A percentile compares a stretch with the other conserved stretches of the same genome.
Conservation (phyloP, 2,329 filamentous ascomycete genomes). For the Beauveria caledonica region DNA sequence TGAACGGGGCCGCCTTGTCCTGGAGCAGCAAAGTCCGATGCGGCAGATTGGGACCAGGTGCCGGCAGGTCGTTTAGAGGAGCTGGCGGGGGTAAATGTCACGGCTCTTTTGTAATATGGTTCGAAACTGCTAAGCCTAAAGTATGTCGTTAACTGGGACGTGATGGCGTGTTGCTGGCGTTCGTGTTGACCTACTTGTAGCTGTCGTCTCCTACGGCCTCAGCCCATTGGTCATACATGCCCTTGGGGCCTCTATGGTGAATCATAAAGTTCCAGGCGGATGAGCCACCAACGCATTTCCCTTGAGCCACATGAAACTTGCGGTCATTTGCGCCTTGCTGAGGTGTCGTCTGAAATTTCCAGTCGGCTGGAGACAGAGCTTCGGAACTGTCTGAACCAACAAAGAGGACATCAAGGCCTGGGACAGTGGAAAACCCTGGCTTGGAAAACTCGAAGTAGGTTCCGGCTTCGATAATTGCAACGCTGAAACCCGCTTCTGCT, state of each 20-base stretch:
- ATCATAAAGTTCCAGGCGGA: slow-evolving; percentile 30
- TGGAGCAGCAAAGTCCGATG: slow-evolving; percentile 17
- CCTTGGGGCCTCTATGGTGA: slow-evolving; percentile 24
- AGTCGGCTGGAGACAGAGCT: slow-evolving; percentile 17
- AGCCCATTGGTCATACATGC: slow-evolving; percentile 23
- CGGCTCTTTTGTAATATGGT: slow-evolving; percentile 20
- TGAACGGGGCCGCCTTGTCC: slow-evolving; percentile 19
- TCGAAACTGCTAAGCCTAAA: slow-evolving; percentile 14
- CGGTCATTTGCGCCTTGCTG: slow-evolving; percentile 17
- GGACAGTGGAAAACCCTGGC: slow-evolving; percentile 19
- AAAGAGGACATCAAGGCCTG: slow-evolving; percentile 17
- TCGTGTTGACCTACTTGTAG: slow-evolving; percentile 17
- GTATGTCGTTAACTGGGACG: not conserved
- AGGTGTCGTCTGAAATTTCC: slow-evolving; percentile 24
- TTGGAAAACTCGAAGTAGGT: slow-evolving; percentile 25
- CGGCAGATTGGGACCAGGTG: slow-evolving; percentile 17
- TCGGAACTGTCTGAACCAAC: slow-evolving; percentile 17
- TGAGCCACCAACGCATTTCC: slow-evolving; percentile 30
- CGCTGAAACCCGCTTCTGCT: slow-evolving; percentile 15
- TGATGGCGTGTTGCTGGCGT: not conserved
- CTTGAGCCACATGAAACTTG: slow-evolving; percentile 28
- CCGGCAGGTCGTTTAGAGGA: slow-evolving; percentile 14
- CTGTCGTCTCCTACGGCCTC: slow-evolving; percentile 21
- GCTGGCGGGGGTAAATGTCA: slow-evolving; percentile 18
- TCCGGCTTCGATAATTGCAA: slow-evolving; percentile 24